Conservation (phyloP, 2,329 filamentous ascomycete genomes). For the Claviceps quebecensis region DNA sequence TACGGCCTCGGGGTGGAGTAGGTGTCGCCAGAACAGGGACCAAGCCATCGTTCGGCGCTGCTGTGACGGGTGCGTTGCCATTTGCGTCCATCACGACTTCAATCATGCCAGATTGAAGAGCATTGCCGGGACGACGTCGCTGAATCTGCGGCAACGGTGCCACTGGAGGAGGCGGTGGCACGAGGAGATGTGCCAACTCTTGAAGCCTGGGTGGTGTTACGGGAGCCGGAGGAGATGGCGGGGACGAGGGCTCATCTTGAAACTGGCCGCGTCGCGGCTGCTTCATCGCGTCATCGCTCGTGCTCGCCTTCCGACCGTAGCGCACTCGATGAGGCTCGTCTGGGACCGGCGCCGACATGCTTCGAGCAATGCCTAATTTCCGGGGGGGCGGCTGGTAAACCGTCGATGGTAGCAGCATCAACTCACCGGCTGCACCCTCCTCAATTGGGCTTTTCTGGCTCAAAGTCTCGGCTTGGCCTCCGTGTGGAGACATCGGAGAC, state of each 20-base stretch:
- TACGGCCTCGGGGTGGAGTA: conserved; percentile 33
- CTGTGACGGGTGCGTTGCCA: conserved; percentile 19
- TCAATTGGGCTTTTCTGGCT: conserved; percentile 21
- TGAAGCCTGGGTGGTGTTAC: conserved; percentile 39
- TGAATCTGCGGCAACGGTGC: conserved; percentile 36
- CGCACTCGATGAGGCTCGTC: conserved; percentile 20
- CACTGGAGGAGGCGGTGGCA: conserved; percentile 47
- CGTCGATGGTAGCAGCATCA: conserved; percentile 43
- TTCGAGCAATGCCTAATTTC: conserved; percentile 37
- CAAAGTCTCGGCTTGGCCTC: conserved; percentile 25
- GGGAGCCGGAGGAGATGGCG: conserved; percentile 36
- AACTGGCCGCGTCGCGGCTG: conserved; percentile 28
- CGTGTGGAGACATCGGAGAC: conserved; percentile 34
- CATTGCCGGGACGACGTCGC: conserved; percentile 29
- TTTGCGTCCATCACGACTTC: conserved; percentile 55
- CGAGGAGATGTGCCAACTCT: conserved; percentile 48
- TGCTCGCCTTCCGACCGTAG: conserved; percentile 22
- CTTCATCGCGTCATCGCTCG: conserved; percentile 27
- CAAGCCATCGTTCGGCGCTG: conserved; percentile 26
- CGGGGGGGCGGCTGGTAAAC: conserved; percentile 41
- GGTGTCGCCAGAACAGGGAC: conserved; percentile 33
- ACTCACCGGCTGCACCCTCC: conserved; percentile 13
- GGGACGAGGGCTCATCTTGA: conserved; percentile 34
- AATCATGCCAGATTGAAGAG: conserved; percentile 40
- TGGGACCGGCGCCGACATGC: conserved; percentile 45